phyloP scores from a whole-genome alignment of 2,329 filamentous ascomycete genomes.

The Botrytis squamosa region DNA sequence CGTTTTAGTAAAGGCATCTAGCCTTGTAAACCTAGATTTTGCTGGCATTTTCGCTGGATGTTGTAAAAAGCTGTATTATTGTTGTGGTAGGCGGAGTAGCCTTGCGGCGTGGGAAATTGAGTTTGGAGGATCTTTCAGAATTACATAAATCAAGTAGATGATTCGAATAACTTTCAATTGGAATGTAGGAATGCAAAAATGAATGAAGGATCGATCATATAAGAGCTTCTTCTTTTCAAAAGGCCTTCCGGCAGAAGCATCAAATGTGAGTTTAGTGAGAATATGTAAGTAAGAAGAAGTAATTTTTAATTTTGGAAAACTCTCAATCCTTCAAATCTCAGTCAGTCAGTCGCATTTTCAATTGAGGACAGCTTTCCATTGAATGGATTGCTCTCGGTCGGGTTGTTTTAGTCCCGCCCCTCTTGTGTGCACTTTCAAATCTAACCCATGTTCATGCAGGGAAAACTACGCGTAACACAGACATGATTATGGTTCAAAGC shows the following conservation, averaged over 20 bases:
- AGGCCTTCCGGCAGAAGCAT: neutral
- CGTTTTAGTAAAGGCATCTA: conserved; percentile 98
- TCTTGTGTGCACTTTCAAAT: neutral
- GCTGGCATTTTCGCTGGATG: conserved; percentile 61
- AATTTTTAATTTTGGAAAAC: neutral
- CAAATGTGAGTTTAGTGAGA: neutral
- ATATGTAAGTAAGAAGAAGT: neutral
- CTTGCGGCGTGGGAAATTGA: conserved; percentile 10
- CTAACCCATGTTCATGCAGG: conserved; percentile 14
- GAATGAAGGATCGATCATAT: neutral
- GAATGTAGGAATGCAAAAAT: neutral
- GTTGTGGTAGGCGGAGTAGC: conserved; percentile 3
- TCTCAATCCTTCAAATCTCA: conserved; percentile 1
- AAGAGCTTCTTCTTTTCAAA: neutral
- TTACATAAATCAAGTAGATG: conserved; percentile 13
- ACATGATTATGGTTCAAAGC: neutral
- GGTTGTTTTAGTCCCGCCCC: neutral
- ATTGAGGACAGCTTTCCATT: conserved; percentile 23
- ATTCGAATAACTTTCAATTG: neutral
- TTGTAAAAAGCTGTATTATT: neutral
- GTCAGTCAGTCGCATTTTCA: conserved; percentile 14
- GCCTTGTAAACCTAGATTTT: conserved; percentile 92
- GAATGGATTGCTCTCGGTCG: neutral
- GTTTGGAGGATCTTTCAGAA: conserved; percentile 3
- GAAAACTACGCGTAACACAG: conserved; percentile 16